Evolutionary conservation across 306 rosid species (phyloP).

Genomic region (Senna siamea): DNA sequence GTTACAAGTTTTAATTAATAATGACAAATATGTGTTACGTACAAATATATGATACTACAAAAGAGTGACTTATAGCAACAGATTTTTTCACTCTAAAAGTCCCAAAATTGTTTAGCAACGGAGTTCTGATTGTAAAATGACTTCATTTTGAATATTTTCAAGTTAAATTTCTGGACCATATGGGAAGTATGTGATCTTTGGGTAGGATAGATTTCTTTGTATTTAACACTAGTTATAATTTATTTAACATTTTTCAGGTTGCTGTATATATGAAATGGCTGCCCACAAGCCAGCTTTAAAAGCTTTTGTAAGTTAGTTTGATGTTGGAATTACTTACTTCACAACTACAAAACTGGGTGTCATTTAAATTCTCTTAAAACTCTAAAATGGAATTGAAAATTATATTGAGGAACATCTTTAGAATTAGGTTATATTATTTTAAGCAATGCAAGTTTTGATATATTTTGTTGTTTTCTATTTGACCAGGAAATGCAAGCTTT

Average conservation of each 20-base stretch:
- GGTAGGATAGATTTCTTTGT: conserved; percentile 56
- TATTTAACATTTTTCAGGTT: conserved; percentile 57
- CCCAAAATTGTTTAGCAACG: too few relatives aligned
- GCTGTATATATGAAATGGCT: conserved; percentile 94
- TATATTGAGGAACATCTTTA: background rate
- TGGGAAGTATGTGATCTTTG: conserved; percentile 96
- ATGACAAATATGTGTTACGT: too few relatives aligned
- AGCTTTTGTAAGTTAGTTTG: conserved; percentile 84
- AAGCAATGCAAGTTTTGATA: background rate
- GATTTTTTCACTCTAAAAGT: too few relatives aligned
- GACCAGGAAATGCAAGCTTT: conserved; percentile 94
- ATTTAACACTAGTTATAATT: conserved; percentile 23
- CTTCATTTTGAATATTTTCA: too few relatives aligned
- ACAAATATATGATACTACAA: too few relatives aligned
- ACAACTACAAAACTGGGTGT: background rate
- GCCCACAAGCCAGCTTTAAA: conserved; percentile 89
- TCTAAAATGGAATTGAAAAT: background rate
- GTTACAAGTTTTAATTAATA: too few relatives aligned
- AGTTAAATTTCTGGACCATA: too few relatives aligned
- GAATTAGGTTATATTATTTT: background rate
- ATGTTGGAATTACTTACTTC: conserved; percentile 8
- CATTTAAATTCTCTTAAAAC: background rate
- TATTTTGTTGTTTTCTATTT: conserved; percentile 34
- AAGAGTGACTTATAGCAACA: too few relatives aligned
- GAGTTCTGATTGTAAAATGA: too few relatives aligned